Base-by-base conservation (phyloP, 2,329 filamentous ascomycete species). In the Fusarium brevicatenulatum region DNA sequence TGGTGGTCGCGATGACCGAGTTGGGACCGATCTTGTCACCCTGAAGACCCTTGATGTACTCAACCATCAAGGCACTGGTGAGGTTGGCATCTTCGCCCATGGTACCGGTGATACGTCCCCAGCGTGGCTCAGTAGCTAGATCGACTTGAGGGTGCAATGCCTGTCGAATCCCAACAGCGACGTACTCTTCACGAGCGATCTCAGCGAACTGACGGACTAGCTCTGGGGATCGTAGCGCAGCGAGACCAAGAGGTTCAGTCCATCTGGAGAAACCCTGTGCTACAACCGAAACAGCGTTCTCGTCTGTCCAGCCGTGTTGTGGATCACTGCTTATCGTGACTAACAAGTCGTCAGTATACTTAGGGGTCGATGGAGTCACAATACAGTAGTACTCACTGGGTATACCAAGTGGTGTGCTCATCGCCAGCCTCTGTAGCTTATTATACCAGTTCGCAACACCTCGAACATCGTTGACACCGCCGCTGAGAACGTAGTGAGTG, bases 141-240 rank as follows among this genome's bases (percentile, higher is more conserved):
- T 88, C 86, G 11, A 87, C 82, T 63, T 87, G 86, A 0, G 86
- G 87, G 55, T 88, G 86, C 0, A 88, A 78, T 4, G 86, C 82
- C 6, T 81, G 79, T 10, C 85, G 82, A 13, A 88, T 79, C 5
- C 86, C 82, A 10, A 84, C 76, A 3, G 82, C 81, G 4, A 80
- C 58, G 40, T 84, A 84, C 70, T 89, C 86, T 70, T 87, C 82
- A 9, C 86, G 81, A 0, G 83, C 86, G 25, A 87, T 80, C 39
- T 88, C 83, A 12, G 84, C 86, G 57, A 88, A 88, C 21, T 77
- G 79, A 53, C 82, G 76, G 3, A 86, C 84, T 1, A 87, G 74
- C 2, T 82, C 78, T 0, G 84, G 77, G 21, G 84, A 82, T 6
- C 86, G 80, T 0, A 88, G 71, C 0, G 87, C 87, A 11, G 85